Evolutionary conservation across 2,329 filamentous ascomycete genomes (phyloP), one percentile per base, ranked within the genome.

Genomic region (Westerdykella ornata): DNA sequence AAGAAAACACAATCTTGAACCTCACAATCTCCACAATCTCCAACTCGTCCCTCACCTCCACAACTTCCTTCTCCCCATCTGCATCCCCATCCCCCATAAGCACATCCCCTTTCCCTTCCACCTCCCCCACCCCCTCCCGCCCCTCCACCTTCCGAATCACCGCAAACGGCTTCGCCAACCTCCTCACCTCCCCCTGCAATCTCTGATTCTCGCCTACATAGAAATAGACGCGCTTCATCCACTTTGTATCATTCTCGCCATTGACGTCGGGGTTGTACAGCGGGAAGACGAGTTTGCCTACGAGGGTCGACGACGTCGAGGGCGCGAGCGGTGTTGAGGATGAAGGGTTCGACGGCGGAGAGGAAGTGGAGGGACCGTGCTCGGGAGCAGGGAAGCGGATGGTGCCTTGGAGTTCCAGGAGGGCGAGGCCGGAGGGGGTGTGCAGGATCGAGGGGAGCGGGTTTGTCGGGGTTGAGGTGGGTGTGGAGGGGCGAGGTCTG

Each of bases 391-490:
- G 82, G 1, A 88, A 72, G 65, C 94, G 90, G 68, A 98, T 82
- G 12, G 80, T 87, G 46, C 89, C 92, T 72, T 98, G 92, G 12
- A 98, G 78, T 69, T 97, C 92, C 43, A 98, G 73, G 35, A 98
- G 74, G 14, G 90, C 90, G 31, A 96, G 78, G 38, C 92, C 92
- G 0, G 85, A 82, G 0, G 92, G 92, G 1, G 90, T 96, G 54
- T 89, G 85, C 13, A 97, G 78, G 47, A 95, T 74, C n/a, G 76
- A 66, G 1, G 92, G 92, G 4, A 97, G 77, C 3, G 85, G 81
- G 53, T 77, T 80, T 3, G 38, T 5, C 30, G 34, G 26, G 12
- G 11, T 11, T 29, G 37, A n/a, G 26, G 39, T 12, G 13, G 43
- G 12, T 12, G 36, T 13, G 34, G 44, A 14, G 8, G 44, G 31